These are phyloP conservation scores for Gossypium aridum DNA, from an alignment of 441 rosid genomes.

Conservation along the genomic window DNA sequence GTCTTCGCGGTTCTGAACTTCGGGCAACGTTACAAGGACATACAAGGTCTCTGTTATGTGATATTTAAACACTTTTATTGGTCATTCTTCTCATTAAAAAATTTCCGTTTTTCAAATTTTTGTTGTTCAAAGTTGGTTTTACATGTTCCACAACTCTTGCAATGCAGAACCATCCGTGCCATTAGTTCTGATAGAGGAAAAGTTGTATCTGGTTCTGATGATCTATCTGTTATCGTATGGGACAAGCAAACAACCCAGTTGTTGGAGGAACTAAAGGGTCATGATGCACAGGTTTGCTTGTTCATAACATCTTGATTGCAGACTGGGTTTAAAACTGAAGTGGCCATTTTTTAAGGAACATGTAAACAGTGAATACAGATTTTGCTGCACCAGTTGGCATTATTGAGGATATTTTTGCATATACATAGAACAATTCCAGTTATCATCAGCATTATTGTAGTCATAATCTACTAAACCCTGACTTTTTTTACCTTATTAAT, in stretches of 20 bases:
- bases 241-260: conserved; percentile 93
- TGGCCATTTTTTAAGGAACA: neutral
- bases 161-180: conserved; percentile 81
- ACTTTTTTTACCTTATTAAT: neutral
- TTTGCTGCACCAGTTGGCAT: neutral
- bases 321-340: neutral
- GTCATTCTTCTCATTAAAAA: neutral
- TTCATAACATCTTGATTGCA: conserved; percentile 9
- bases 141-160: conserved; percentile 6
- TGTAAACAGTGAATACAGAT: neutral
- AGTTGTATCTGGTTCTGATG: conserved; percentile 98
- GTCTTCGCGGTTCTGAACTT: conserved; percentile 95
- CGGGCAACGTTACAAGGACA: conserved; percentile 93
- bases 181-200: conserved; percentile 97
- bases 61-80: conserved; percentile 5
- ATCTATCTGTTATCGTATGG: conserved; percentile 92
- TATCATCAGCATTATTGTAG: neutral
- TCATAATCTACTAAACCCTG: neutral
- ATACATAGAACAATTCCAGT: neutral
- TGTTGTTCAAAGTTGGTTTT: neutral
- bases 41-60: conserved; percentile 45
- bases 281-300: conserved; percentile 77
- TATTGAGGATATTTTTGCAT: neutral
- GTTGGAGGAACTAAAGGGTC: conserved; percentile 94
- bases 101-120: neutral